A percentile compares a stretch with the other conserved stretches of the same genome.
These are phyloP conservation scores for Exidia glandulosa DNA, from an alignment of 768 basidiomycete species.

Conservation along the genomic window DNA sequence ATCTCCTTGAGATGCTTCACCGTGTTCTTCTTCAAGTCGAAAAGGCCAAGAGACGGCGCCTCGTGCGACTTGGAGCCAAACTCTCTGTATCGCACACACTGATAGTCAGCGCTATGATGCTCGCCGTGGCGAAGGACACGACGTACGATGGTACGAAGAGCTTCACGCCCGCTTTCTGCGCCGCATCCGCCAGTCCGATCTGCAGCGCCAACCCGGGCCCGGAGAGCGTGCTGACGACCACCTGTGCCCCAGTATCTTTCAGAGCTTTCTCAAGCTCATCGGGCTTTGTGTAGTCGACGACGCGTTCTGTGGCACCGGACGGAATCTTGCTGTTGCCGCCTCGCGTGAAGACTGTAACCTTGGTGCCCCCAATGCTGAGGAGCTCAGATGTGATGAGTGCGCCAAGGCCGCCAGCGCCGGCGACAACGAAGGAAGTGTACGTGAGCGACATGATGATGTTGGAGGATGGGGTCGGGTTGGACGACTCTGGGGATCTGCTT, in stretches of 20 bases:
- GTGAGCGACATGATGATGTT: too few relatives aligned
- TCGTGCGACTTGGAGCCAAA: too few relatives aligned
- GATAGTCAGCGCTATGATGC: too few relatives aligned
- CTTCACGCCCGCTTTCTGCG: conserved; percentile 17
- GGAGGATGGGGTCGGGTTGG: too few relatives aligned
- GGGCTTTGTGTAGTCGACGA: not conserved
- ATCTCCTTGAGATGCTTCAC: not conserved
- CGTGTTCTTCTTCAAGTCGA: not conserved
- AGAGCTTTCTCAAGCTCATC: not conserved
- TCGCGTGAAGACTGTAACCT: not conserved
- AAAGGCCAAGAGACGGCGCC: too few relatives aligned
- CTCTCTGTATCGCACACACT: too few relatives aligned
- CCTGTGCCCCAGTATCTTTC: not conserved
- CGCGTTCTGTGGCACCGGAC: not conserved
- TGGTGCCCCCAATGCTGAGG: not conserved
- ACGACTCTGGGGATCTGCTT: too few relatives aligned
- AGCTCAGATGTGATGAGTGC: conserved; percentile 2
- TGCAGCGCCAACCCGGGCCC: conserved; percentile 4
- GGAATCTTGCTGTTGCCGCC: not conserved
- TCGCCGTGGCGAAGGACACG: not conserved
- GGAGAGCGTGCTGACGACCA: not conserved
- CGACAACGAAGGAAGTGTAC: conserved; percentile 3
- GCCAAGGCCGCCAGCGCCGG: conserved; percentile 5
- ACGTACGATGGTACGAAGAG: conserved; percentile 18
- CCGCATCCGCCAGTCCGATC: conserved; percentile 8